phyloP scores from a whole-genome alignment of 352 stramenopile genomes.

The Hyaloperonospora arabidopsidis region DNA sequence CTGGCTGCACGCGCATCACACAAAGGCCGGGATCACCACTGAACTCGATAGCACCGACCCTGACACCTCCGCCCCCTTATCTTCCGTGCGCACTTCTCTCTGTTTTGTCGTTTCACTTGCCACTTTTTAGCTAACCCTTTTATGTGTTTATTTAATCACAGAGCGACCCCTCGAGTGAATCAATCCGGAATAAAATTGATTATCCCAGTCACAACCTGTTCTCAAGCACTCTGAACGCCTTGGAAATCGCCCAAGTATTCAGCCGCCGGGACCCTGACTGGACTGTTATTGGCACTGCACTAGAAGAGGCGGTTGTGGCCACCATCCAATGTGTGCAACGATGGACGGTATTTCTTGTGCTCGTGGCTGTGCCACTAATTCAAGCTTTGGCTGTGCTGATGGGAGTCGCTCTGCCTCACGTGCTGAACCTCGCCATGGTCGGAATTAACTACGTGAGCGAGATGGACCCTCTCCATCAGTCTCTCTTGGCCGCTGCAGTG shows the following conservation, averaged over 20 bases:
- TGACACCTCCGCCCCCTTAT: slow-evolving; percentile 10
- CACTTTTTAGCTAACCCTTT: background rate
- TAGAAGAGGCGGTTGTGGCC: slow-evolving; percentile 45
- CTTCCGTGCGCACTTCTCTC: slow-evolving; percentile 11
- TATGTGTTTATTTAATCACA: too few species aligned
- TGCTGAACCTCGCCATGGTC: slow-evolving; percentile 33
- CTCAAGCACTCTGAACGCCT: slow-evolving; percentile 11
- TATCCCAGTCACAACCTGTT: too few species aligned
- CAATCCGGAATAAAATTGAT: too few species aligned
- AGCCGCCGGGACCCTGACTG: slow-evolving; percentile 43
- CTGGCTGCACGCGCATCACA: slow-evolving; percentile 5
- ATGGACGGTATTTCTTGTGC: slow-evolving; percentile 48
- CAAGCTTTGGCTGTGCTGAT: slow-evolving; percentile 32
- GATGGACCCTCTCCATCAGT: slow-evolving; percentile 61
- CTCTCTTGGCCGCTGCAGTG: slow-evolving; percentile 20
- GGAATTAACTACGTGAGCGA: slow-evolving; percentile 35
- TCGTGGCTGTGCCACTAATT: slow-evolving; percentile 41
- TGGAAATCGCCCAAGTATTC: slow-evolving; percentile 37
- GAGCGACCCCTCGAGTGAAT: too few species aligned
- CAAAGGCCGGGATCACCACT: background rate
- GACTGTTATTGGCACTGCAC: slow-evolving; percentile 44
- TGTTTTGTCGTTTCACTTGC: background rate
- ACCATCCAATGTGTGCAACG: slow-evolving; percentile 55
- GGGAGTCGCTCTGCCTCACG: slow-evolving; percentile 61
- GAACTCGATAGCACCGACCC: background rate